A percentile compares a stretch with the other conserved stretches of the same genome.
Conservation (phyloP, 1,284 basidiomycete genomes). For the Mycena sp. region DNA sequence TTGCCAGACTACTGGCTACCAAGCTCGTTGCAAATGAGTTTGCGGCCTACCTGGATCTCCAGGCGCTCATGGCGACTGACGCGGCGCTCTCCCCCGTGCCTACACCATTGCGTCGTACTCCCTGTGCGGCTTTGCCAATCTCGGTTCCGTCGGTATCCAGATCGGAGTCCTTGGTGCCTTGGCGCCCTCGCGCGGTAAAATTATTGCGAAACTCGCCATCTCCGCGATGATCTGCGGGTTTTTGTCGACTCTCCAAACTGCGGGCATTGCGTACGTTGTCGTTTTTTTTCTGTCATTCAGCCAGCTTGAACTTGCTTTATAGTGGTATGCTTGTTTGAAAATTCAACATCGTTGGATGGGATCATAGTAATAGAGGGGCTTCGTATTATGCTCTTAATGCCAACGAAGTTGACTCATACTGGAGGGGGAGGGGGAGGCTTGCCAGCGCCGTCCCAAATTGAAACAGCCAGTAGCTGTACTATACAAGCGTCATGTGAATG, state of each 20-base stretch:
- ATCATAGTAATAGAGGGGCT: background rate
- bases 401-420: too few species aligned
- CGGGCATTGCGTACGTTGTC: conserved; percentile 62
- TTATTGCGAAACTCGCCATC: conserved; percentile 76
- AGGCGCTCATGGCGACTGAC: conserved; percentile 57
- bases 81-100: conserved; percentile 74
- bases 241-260: conserved; percentile 78
- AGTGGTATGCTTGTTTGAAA: conserved; percentile 31
- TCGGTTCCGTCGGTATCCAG: conserved; percentile 88
- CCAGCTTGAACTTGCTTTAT: background rate
- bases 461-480: too few species aligned
- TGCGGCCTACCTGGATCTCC: conserved; percentile 54
- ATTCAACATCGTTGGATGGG: background rate
- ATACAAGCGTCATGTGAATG: too few species aligned
- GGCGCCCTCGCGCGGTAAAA: conserved; percentile 78
- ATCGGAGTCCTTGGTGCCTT: conserved; percentile 89
- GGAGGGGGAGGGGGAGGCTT: too few species aligned
- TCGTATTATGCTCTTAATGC: conserved; percentile 5
- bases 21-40: conserved; percentile 93
- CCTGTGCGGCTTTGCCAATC: conserved; percentile 92
- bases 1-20: conserved; percentile 84
- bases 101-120: conserved; percentile 85
- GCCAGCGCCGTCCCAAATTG: too few species aligned
- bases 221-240: conserved; percentile 88
- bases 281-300: background rate